Evolutionary conservation across 1,284 basidiomycete genomes (phyloP).

Genomic region (Anthracocystis setariae): DNA sequence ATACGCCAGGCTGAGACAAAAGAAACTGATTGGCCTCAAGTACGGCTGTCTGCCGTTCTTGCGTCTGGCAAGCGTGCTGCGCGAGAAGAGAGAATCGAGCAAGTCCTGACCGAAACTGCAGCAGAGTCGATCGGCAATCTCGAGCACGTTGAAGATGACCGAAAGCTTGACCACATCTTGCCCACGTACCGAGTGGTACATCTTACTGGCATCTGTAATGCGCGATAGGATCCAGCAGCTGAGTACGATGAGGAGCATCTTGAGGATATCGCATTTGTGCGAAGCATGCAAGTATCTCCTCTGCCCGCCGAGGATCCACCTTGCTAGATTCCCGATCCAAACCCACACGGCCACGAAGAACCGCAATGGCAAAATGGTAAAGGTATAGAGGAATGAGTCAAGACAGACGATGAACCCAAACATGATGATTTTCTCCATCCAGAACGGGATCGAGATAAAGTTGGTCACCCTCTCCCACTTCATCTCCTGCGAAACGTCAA

Average conservation of each 20-base stretch:
- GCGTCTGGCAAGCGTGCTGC: constrained; percentile 80
- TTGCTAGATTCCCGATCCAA: constrained; percentile 44
- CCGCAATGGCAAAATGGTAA: constrained; percentile 95
- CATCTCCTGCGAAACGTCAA: constrained; percentile 89
- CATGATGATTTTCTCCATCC: constrained; percentile 93
- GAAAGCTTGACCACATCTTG: constrained; percentile 88
- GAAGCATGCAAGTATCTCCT: constrained; percentile 69
- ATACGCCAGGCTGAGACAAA: constrained; percentile 83
- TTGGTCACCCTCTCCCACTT: constrained; percentile 99
- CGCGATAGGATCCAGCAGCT: constrained; percentile 81
- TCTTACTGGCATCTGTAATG: constrained; percentile 94
- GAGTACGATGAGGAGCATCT: constrained; percentile 79
- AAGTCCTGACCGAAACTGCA: constrained; percentile 98
- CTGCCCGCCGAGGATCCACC: constrained; percentile 50
- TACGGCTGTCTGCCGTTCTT: constrained; percentile 69
- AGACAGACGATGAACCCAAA: constrained; percentile 94
- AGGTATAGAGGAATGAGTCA: constrained; percentile 96
- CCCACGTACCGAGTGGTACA: constrained; percentile 98
- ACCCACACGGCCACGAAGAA: constrained; percentile 63
- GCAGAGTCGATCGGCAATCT: constrained; percentile 93
- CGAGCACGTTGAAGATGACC: constrained; percentile 90
- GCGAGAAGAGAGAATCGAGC: constrained; percentile 93
- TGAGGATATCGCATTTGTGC: constrained; percentile 89
- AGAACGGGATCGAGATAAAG: constrained; percentile 90
- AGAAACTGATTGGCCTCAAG: constrained; percentile 84